Evolutionary conservation across 2,329 filamentous ascomycete species (phyloP).

Genomic region (Albifimbria verrucaria): DNA sequence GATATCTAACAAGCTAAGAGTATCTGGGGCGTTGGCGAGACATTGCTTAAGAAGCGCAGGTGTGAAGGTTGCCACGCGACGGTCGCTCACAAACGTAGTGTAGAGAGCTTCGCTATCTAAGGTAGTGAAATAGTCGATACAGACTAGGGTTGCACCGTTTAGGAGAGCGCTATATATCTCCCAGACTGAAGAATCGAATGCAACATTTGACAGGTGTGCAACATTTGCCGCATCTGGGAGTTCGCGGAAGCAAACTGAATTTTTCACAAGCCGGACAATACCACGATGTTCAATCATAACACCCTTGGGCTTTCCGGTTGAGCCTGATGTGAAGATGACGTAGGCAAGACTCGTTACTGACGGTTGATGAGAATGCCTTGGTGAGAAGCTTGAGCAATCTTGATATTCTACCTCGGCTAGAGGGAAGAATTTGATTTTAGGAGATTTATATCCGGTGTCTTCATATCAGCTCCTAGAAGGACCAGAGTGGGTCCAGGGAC

Average conservation of each 20-base stretch:
- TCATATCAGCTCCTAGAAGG: not conserved
- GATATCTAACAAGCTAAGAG: conserved; percentile 3
- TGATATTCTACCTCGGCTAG: no score
- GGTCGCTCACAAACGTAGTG: conserved; percentile 6
- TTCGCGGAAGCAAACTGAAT: not conserved
- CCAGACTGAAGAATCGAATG: conserved; percentile 12
- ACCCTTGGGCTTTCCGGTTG: conserved; percentile 9
- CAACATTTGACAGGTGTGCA: conserved; percentile 9
- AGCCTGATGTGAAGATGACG: conserved; percentile 6
- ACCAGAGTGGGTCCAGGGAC: conserved; percentile 5
- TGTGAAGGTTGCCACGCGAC: conserved; percentile 7
- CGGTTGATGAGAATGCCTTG: not conserved
- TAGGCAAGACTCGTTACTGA: conserved; percentile 3
- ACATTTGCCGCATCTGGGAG: not conserved
- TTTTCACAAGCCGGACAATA: not conserved
- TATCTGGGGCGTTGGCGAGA: conserved; percentile 8
- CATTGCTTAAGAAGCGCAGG: conserved; percentile 16
- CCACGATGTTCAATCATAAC: conserved; percentile 12
- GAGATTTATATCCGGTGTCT: not conserved
- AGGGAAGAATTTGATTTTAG: no score
- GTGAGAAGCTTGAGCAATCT: not conserved
- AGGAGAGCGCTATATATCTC: conserved; percentile 4
- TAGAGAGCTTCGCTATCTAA: conserved; percentile 7
- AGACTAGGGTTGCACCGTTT: conserved; percentile 9
- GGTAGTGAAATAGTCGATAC: conserved; percentile 7